phyloP scores from a whole-genome alignment of 2,329 filamentous ascomycete genomes.

The Zelopaecilomyces penicillatus region DNA sequence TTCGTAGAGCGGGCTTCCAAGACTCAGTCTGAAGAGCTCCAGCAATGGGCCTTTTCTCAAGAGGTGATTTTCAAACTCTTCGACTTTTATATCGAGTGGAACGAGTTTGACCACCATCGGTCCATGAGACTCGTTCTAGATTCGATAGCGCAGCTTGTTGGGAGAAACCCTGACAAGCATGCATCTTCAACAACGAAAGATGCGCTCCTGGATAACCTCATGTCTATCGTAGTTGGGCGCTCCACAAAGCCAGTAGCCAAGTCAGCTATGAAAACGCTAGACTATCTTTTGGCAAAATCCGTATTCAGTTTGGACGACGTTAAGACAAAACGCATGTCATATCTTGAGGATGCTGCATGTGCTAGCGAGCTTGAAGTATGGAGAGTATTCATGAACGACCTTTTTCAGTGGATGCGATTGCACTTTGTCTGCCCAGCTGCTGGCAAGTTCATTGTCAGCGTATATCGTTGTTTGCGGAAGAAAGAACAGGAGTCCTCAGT shows the following conservation, averaged over 20 bases:
- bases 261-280: constrained; percentile 59
- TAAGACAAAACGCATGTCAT: constrained; percentile 32
- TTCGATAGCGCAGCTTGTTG: constrained; percentile 42
- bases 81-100: constrained; percentile 58
- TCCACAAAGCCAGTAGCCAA: constrained; percentile 58
- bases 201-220: constrained; percentile 40
- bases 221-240: constrained; percentile 52
- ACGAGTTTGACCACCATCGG: constrained; percentile 55
- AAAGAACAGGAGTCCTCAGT: constrained; percentile 15
- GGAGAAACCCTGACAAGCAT: constrained; percentile 38
- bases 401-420: constrained; percentile 48
- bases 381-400: constrained; percentile 40
- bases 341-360: constrained; percentile 20
- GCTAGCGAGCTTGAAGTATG: constrained; percentile 28
- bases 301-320: constrained; percentile 43
- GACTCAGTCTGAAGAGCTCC: constrained; percentile 35
- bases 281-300: constrained; percentile 55
- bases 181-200: constrained; percentile 31
- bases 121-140: constrained; percentile 57
- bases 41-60: constrained; percentile 43
- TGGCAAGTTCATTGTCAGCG: constrained; percentile 51
- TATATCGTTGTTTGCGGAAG: constrained; percentile 42
- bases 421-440: constrained; percentile 51
- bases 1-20: constrained; percentile 53
- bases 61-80: constrained; percentile 43